phyloP scores from a whole-genome alignment of 768 basidiomycete genomes.

The Suillus ampliporus region DNA sequence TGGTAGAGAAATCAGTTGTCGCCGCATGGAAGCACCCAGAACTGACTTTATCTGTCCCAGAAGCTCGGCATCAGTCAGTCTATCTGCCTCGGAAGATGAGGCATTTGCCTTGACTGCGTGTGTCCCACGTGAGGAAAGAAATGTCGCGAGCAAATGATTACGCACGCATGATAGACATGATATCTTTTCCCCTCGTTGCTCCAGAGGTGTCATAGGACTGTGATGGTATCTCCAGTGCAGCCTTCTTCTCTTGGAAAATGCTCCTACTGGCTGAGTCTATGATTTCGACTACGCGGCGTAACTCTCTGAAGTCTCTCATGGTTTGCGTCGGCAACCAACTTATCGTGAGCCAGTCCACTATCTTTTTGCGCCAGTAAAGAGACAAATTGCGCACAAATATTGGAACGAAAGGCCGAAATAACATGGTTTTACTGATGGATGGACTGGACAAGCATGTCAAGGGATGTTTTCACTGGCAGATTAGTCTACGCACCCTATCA shows the following conservation, averaged over 20 bases:
- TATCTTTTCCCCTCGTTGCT: constrained; percentile 22
- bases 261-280: constrained; percentile 19
- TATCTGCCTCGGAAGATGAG: constrained; percentile 29
- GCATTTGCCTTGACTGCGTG: constrained; percentile 30
- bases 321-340: constrained; percentile 5
- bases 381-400: constrained; percentile 20
- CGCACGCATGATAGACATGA: constrained; percentile 37
- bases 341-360: constrained; percentile 27
- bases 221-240: background rate
- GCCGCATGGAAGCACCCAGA: background rate
- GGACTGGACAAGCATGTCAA: constrained; percentile 10
- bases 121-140: background rate
- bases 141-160: constrained; percentile 1
- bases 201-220: background rate
- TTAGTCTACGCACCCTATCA: constrained; percentile 21
- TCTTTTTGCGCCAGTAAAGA: constrained; percentile 18
- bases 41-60: constrained; percentile 31
- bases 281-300: constrained; percentile 18
- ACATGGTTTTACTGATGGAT: constrained; percentile 13
- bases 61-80: constrained; percentile 18
- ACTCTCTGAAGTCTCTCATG: constrained; percentile 2
- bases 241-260: constrained; percentile 27
- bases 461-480: background rate
- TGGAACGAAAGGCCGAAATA: constrained; percentile 25
- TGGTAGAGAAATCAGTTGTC: background rate